phyloP scores from a whole-genome alignment of 257 asterid species.

The Solanum commersonii region DNA sequence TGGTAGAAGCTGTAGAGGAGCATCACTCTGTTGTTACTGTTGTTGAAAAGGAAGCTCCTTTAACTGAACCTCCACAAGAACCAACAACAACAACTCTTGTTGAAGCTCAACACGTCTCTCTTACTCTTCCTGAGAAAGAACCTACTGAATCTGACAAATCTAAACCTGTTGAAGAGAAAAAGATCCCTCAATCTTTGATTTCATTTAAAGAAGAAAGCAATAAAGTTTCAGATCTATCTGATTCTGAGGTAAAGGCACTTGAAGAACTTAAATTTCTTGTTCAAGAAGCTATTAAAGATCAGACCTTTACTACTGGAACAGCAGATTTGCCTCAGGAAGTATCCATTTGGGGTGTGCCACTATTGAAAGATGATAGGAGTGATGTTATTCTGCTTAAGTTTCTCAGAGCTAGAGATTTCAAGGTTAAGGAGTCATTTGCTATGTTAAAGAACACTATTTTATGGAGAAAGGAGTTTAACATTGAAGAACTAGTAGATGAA shows the following conservation, averaged over 20 bases:
- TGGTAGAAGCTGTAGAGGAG: conserved; percentile 12
- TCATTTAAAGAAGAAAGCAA: conserved; percentile 83
- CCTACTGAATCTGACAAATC: conserved; percentile 21
- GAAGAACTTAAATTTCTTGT: conserved; percentile 44
- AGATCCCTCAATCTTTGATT: conserved; percentile 34
- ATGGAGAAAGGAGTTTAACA: conserved; percentile 61
- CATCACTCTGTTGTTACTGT: conserved; percentile 30
- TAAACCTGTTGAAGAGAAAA: conserved; percentile 17
- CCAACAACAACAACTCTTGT: not conserved
- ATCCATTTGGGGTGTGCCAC: conserved; percentile 75
- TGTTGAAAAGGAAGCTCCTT: conserved; percentile 35
- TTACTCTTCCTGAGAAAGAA: conserved; percentile 16
- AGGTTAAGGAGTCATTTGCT: conserved; percentile 47
- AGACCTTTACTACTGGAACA: conserved; percentile 8
- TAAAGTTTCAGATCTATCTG: conserved; percentile 57
- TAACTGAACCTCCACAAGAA: conserved; percentile 16
- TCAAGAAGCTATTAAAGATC: conserved; percentile 28
- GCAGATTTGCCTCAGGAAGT: conserved; percentile 23
- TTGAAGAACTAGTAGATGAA: conserved; percentile 54
- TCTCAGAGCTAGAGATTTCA: conserved; percentile 88
- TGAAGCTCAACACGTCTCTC: conserved; percentile 26
- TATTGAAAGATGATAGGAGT: conserved; percentile 54
- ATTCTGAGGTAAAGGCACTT: conserved; percentile 34
- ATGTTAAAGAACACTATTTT: conserved; percentile 58
- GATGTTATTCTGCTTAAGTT: conserved; percentile 74